These are phyloP conservation scores for Neurospora sublineolata DNA, from an alignment of 495 filamentous ascomycete species.

Conservation along the genomic window DNA sequence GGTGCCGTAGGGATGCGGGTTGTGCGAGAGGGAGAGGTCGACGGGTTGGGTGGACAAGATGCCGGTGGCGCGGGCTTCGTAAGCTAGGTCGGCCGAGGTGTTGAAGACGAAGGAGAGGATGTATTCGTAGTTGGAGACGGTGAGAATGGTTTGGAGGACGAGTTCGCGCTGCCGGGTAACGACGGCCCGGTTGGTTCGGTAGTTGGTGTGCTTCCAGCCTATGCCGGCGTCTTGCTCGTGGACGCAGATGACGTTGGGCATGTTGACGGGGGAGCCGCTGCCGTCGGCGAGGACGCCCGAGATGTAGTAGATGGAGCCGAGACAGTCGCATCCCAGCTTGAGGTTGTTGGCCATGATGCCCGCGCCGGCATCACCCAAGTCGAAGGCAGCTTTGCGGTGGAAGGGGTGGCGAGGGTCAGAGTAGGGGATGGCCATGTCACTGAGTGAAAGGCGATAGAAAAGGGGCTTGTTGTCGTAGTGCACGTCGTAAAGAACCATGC, in stretches of 20 bases:
- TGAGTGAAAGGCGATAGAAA: slow-evolving; percentile 56
- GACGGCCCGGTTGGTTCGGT: slow-evolving; percentile 55
- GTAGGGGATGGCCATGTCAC: slow-evolving; percentile 74
- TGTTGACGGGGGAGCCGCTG: slow-evolving; percentile 46
- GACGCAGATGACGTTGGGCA: slow-evolving; percentile 67
- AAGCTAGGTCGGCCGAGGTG: slow-evolving; percentile 66
- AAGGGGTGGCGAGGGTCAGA: slow-evolving; percentile 60
- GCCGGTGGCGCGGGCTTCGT: slow-evolving; percentile 78
- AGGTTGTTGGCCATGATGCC: slow-evolving; percentile 69
- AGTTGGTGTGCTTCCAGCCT: slow-evolving; percentile 76
- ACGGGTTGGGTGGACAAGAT: slow-evolving; percentile 78
- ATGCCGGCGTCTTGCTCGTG: slow-evolving; percentile 69
- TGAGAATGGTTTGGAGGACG: slow-evolving; percentile 68
- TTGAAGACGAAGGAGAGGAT: slow-evolving; percentile 79
- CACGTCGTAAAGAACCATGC: slow-evolving; percentile 57
- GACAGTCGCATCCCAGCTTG: slow-evolving; percentile 56
- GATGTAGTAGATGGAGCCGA: slow-evolving; percentile 69
- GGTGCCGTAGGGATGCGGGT: slow-evolving; percentile 53
- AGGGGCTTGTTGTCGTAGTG: slow-evolving; percentile 55
- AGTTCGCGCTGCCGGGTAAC: slow-evolving; percentile 60
- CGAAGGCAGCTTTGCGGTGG: slow-evolving; percentile 70
- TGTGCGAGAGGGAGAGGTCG: slow-evolving; percentile 50
- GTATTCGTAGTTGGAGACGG: slow-evolving; percentile 75
- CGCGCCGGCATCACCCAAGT: slow-evolving; percentile 64
- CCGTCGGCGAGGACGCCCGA: slow-evolving; percentile 41